phyloP scores from a whole-genome alignment of 2,329 filamentous ascomycete genomes.

The Pseudocercospora eumusae region DNA sequence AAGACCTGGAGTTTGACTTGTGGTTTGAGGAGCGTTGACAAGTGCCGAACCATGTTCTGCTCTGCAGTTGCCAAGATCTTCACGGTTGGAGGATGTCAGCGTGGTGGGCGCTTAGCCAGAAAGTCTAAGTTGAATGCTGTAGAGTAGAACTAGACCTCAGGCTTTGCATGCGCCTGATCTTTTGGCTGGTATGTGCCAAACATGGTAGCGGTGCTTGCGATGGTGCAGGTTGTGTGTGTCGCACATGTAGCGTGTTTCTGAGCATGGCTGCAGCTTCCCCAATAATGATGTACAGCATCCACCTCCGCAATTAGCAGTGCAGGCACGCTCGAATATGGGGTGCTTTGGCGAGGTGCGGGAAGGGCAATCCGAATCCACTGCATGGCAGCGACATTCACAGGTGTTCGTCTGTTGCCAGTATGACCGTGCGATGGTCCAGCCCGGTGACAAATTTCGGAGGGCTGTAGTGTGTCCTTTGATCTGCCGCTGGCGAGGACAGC shows the following conservation, averaged over 20 bases:
- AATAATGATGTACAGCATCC: not conserved
- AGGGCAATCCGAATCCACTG: not conserved
- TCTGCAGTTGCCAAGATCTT: not conserved
- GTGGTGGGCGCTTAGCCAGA: not conserved
- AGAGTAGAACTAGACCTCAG: no score
- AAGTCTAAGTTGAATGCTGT: not conserved
- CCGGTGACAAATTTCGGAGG: no score
- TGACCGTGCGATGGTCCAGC: not conserved
- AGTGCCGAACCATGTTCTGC: not conserved
- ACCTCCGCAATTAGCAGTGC: not conserved
- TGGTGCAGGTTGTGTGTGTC: not conserved
- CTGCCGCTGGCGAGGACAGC: not conserved
- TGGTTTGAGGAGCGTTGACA: not conserved
- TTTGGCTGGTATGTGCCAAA: not conserved
- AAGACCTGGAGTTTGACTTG: not conserved
- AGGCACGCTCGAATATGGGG: slow-evolving; percentile 6
- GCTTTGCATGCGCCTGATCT: not conserved
- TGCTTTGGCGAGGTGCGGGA: not conserved
- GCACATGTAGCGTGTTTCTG: slow-evolving; percentile 4
- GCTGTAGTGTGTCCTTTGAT: not conserved
- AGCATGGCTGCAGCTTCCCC: not conserved
- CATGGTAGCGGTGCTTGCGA: not conserved
- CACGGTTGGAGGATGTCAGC: not conserved
- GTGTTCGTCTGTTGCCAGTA: not conserved
- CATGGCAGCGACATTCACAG: not conserved